phyloP scores from a whole-genome alignment of 2,329 filamentous ascomycete species.

The Acrodontium crateriforme region DNA sequence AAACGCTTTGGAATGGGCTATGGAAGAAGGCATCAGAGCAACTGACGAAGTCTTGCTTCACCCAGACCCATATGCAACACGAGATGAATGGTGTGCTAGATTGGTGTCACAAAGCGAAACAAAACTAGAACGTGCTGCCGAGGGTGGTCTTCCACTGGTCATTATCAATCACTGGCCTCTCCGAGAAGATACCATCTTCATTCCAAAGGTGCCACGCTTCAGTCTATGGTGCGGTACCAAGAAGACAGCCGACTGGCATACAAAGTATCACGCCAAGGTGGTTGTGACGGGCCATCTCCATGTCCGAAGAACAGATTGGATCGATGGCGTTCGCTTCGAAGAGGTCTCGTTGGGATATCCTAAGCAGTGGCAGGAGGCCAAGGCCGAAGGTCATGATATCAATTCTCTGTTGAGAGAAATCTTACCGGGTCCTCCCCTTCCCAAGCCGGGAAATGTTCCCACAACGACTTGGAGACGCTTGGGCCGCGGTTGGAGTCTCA shows the following conservation, averaged over 20 bases:
- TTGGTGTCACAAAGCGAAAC: slow-evolving; percentile 27
- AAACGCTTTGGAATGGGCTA: slow-evolving; percentile 33
- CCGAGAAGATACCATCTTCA: slow-evolving; percentile 30
- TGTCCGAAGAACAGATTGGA: slow-evolving; percentile 33
- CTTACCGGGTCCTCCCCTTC: slow-evolving; percentile 26
- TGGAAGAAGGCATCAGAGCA: slow-evolving; percentile 31
- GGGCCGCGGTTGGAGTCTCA: slow-evolving; percentile 1
- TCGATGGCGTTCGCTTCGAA: slow-evolving; percentile 32
- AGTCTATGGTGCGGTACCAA: slow-evolving; percentile 35
- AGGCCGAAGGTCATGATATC: slow-evolving; percentile 29
- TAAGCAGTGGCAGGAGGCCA: slow-evolving; percentile 31
- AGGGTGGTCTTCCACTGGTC: slow-evolving; percentile 23
- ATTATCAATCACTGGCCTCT: slow-evolving; percentile 36
- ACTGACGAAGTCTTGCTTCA: slow-evolving; percentile 34
- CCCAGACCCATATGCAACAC: slow-evolving; percentile 30
- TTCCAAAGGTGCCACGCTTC: slow-evolving; percentile 30
- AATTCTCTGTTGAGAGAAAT: slow-evolving; percentile 34
- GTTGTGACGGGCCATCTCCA: slow-evolving; percentile 35
- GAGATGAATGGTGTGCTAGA: slow-evolving; percentile 32
- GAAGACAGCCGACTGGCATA: slow-evolving; percentile 34
- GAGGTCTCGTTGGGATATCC: slow-evolving; percentile 35
- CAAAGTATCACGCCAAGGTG: slow-evolving; percentile 31
- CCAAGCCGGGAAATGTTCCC: slow-evolving; percentile 16
- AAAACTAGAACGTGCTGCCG: slow-evolving; percentile 24
- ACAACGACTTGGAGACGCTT: slow-evolving; percentile 12